phyloP scores from a whole-genome alignment of 768 basidiomycete genomes.

The Naematelia encephala region DNA sequence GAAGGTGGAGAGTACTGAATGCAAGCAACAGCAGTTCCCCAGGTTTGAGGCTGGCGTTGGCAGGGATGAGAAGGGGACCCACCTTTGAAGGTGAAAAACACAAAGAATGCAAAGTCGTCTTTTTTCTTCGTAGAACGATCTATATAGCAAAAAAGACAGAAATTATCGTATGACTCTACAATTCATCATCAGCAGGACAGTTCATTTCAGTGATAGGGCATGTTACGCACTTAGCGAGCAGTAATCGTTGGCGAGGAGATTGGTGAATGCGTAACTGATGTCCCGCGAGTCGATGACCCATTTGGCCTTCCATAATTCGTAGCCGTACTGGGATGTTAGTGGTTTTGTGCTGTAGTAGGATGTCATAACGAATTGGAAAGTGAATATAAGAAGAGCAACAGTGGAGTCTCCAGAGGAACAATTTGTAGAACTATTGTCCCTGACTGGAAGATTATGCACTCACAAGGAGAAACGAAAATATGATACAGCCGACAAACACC shows the following conservation, averaged over 20 bases:
- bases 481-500: slow-evolving; percentile 97
- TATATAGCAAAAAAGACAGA: slow-evolving; percentile 97
- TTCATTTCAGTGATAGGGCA: not conserved
- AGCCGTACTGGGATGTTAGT: slow-evolving; percentile 78
- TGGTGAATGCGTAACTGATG: slow-evolving; percentile 97
- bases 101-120: slow-evolving; percentile 97
- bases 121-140: slow-evolving; percentile 90
- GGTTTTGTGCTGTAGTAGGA: too few species aligned
- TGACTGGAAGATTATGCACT: too few species aligned
- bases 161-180: slow-evolving; percentile 88
- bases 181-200: not conserved
- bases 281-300: slow-evolving; percentile 93
- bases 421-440: too few species aligned
- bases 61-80: slow-evolving; percentile 39
- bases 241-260: slow-evolving; percentile 93
- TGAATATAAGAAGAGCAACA: too few species aligned
- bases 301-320: slow-evolving; percentile 86
- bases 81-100: slow-evolving; percentile 99
- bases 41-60: not conserved
- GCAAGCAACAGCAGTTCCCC: not conserved
- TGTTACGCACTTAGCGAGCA: slow-evolving; percentile 78
- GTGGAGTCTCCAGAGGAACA: too few species aligned
- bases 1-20: not conserved
- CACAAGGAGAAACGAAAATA: slow-evolving; percentile 93
- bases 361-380: too few species aligned